Evolutionary conservation across 805 yeast genomes (phyloP), one percentile per base, ranked within the genome.

Genomic region (Nakazawaea wyomingensis): DNA sequence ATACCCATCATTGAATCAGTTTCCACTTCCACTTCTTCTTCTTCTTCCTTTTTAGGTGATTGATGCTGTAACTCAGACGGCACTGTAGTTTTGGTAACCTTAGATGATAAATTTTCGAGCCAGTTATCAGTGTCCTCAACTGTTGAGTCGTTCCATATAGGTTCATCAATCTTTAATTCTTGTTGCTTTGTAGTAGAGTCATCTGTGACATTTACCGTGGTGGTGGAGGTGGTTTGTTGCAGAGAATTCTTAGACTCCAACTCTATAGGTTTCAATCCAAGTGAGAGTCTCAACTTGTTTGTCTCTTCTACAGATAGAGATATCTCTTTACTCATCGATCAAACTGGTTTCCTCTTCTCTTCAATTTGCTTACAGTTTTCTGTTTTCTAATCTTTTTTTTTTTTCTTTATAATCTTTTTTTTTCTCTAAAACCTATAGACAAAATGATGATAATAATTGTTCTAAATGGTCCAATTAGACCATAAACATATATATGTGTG

Each of bases 221-320:
- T n/a, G n/a, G n/a, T n/a, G n/a, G n/a, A n/a, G n/a, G n/a, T n/a
- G n/a, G n/a, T n/a, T n/a, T n/a, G n/a, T n/a, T n/a, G n/a, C n/a
- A n/a, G n/a, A n/a, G n/a, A n/a, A n/a, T n/a, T n/a, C n/a, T n/a
- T n/a, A n/a, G 42, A 20, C 4, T 44, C 43, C 8, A 45, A 47
- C 9, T 68, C 71, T 14, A 77, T 69, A 1, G 82, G 80, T 29
- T 71, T 69, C 43, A 80, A 61, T 1, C 85, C 85, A 9, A 78
- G 51, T 10, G 72, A 66, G 5, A 61, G 48, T 19, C 87, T 60
- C 6, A 78, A 61, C 49, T 59, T 63, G 52, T 80, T 80, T 0
- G 85, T 80, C 46, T 80, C 84, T 45, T 72, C 79, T 1, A 80
- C 39, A 0, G 74, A 60, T 29, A 68, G 48, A 32, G 57, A 60